Percentiles rank a stretch among this genome's conserved stretches.
phyloP scores from a whole-genome alignment of 2,329 filamentous ascomycete species.

The Fonsecaea erecta region DNA sequence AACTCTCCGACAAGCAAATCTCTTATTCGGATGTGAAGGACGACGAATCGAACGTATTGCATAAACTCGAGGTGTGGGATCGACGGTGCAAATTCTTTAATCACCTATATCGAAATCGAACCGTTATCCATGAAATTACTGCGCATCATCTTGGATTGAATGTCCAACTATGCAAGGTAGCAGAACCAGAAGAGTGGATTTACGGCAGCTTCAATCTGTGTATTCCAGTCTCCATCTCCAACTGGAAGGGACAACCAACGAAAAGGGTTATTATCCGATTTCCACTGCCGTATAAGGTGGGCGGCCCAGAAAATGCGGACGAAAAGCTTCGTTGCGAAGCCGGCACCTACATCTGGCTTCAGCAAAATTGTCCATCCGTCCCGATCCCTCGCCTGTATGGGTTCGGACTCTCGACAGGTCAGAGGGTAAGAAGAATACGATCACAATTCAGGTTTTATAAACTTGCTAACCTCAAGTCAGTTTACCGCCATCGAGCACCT shows the following conservation, averaged over 20 bases:
- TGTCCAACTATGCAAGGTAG: conserved; percentile 30
- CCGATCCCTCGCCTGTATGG: conserved; percentile 36
- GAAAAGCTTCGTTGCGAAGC: conserved; percentile 42
- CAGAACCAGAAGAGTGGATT: conserved; percentile 36
- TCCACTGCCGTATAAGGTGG: conserved; percentile 39
- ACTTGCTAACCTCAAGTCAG: conserved; percentile 17
- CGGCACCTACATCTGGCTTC: conserved; percentile 40
- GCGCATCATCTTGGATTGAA: conserved; percentile 29
- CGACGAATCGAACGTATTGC: conserved; percentile 19
- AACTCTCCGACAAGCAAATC: conserved; percentile 10
- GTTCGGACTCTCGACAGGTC: conserved; percentile 35
- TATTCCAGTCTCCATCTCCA: conserved; percentile 37
- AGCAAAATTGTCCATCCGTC: conserved; percentile 28
- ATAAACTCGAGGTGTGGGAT: conserved; percentile 6
- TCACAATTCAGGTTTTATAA: conserved; percentile 14
- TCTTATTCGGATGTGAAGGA: conserved; percentile 22
- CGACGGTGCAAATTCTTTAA: conserved; percentile 19
- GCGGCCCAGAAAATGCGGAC: conserved; percentile 39
- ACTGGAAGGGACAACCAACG: neutral
- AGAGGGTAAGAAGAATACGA: conserved; percentile 21
- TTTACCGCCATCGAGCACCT: conserved; percentile 23
- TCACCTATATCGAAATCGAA: conserved; percentile 14
- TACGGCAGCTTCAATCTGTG: conserved; percentile 42
- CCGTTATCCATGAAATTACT: conserved; percentile 16
- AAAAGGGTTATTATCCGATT: conserved; percentile 35